Percentiles rank a stretch among this genome's conserved stretches.
phyloP scores from a whole-genome alignment of 2,329 filamentous ascomycete species.

The Fusarium redolens region DNA sequence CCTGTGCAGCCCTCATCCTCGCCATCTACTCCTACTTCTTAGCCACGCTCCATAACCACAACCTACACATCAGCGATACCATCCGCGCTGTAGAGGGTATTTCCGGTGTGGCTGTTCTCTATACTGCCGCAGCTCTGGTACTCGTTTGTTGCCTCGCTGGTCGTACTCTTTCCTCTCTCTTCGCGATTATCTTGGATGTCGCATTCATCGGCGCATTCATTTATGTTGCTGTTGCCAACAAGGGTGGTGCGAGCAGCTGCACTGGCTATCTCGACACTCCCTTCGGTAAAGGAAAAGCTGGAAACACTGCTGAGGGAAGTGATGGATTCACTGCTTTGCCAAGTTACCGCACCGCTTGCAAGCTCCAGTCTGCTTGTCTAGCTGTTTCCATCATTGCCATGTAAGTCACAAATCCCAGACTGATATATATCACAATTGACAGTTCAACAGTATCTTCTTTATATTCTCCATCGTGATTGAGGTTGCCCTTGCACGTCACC shows the following conservation, averaged over 20 bases:
- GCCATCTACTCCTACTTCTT: constrained; percentile 89
- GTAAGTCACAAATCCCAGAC: constrained; percentile 57
- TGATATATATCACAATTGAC: neutral
- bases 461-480: constrained; percentile 77
- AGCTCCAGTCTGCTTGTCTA: constrained; percentile 80
- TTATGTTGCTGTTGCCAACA: constrained; percentile 82
- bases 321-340: constrained; percentile 62
- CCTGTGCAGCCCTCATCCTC: constrained; percentile 78
- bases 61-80: constrained; percentile 71
- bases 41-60: constrained; percentile 73
- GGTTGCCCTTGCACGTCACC: constrained; percentile 73
- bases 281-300: constrained; percentile 72
- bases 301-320: constrained; percentile 59
- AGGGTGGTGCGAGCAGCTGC: constrained; percentile 75
- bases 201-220: constrained; percentile 82
- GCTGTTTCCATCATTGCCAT: constrained; percentile 82
- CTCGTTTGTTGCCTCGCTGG: constrained; percentile 85
- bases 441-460: constrained; percentile 74
- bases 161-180: constrained; percentile 74
- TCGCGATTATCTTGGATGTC: constrained; percentile 81
- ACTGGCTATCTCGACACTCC: constrained; percentile 69
- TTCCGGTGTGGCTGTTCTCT: constrained; percentile 78
- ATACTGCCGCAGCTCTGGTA: constrained; percentile 77
- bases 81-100: constrained; percentile 82
- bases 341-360: constrained; percentile 69